These are phyloP conservation scores for Linum trigynum DNA, from an alignment of 345 rosid species.

Conservation along the genomic window DNA sequence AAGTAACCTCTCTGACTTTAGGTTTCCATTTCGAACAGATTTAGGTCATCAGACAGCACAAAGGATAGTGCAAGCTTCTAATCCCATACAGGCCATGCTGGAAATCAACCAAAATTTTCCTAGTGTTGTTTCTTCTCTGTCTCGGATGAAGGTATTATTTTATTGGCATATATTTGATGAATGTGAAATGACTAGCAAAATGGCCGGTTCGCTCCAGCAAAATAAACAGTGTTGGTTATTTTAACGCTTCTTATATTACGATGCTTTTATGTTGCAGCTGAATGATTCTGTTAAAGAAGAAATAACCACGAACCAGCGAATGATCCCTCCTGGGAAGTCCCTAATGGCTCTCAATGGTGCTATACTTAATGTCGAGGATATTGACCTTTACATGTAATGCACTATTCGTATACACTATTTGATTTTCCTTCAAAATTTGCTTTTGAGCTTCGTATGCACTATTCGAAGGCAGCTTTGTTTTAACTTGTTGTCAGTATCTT, in stretches of 20 bases:
- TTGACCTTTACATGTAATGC: constrained; percentile 82
- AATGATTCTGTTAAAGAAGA: constrained; percentile 86
- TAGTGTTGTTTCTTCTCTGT: constrained; percentile 84
- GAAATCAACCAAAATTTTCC: constrained; percentile 98
- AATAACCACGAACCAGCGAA: constrained; percentile 81
- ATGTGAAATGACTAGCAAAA: constrained; percentile 7
- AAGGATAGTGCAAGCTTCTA: constrained; percentile 89
- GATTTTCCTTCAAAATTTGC: neutral
- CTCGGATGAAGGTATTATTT: constrained; percentile 80
- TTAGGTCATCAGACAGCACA: constrained; percentile 98
- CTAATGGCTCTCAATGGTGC: constrained; percentile 98
- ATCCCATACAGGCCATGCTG: constrained; percentile 90
- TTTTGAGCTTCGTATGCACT: neutral
- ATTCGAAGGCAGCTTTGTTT: neutral
- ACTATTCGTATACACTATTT: constrained; percentile 1
- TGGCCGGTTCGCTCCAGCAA: constrained; percentile 1
- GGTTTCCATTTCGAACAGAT: constrained; percentile 42
- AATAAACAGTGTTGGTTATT: constrained; percentile 4
- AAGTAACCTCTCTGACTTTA: constrained; percentile 14
- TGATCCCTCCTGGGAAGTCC: constrained; percentile 95
- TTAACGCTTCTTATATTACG: neutral
- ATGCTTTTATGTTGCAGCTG: constrained; percentile 44
- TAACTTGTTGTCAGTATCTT: neutral
- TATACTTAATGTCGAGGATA: constrained; percentile 80
- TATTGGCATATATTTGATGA: neutral